phyloP scores from a whole-genome alignment of 2,329 filamentous ascomycete species.

The Lachnellula occidentalis region DNA sequence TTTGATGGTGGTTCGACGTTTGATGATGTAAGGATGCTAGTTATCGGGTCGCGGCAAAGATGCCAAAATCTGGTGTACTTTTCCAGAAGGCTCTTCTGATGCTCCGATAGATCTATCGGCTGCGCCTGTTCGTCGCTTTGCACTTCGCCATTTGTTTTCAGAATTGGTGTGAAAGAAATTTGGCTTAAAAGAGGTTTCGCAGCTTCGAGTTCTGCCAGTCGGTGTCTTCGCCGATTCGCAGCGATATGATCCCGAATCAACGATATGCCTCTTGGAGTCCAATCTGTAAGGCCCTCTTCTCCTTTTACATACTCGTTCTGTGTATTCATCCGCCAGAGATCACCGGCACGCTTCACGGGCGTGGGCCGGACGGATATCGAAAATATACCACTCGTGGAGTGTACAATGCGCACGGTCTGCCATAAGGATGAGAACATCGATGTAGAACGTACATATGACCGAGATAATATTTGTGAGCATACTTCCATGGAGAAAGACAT shows the following conservation, averaged over 20 bases:
- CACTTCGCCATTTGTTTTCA: conserved; percentile 25
- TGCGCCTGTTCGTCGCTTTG: conserved; percentile 14
- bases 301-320: conserved; percentile 94
- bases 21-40: conserved; percentile 49
- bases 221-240: conserved; percentile 65
- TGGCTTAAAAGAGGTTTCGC: conserved; percentile 61
- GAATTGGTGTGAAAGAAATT: conserved; percentile 37
- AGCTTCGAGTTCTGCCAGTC: conserved; percentile 75
- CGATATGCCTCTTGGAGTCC: conserved; percentile 85
- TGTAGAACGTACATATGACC: conserved; percentile 77
- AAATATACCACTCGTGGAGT: conserved; percentile 81
- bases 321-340: conserved; percentile 95
- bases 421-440: conserved; percentile 85
- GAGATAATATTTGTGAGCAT: conserved; percentile 75
- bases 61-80: conserved; percentile 33
- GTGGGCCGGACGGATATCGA: conserved; percentile 80
- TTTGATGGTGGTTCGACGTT: conserved; percentile 66
- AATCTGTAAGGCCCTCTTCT: conserved; percentile 77
- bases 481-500: conserved; percentile 82
- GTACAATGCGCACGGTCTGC: conserved; percentile 78
- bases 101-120: conserved; percentile 24
- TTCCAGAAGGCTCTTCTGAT: conserved; percentile 35
- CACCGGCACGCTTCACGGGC: conserved; percentile 84
- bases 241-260: conserved; percentile 83
- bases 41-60: conserved; percentile 29